phyloP scores from a whole-genome alignment of 148 eudicot species.

The Diospyros kaki region DNA sequence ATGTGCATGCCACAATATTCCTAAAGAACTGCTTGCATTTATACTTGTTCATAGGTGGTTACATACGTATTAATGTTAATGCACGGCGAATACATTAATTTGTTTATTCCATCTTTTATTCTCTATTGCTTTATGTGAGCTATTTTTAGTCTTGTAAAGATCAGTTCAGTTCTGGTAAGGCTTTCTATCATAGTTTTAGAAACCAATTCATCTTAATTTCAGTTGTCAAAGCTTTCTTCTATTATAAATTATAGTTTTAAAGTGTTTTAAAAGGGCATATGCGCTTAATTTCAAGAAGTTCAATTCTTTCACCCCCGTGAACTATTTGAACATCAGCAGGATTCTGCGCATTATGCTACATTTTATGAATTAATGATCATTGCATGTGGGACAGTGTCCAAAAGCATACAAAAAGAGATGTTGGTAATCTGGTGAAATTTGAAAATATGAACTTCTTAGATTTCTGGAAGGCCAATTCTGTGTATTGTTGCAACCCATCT shows the following conservation, averaged over 20 bases:
- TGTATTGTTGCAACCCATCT: too few relatives aligned
- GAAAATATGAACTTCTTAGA: not conserved
- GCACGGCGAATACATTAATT: not conserved
- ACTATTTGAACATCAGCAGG: not conserved
- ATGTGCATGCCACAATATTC: not conserved
- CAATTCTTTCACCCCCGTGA: not conserved
- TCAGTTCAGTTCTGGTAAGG: not conserved
- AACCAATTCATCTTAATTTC: not conserved
- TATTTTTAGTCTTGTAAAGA: not conserved
- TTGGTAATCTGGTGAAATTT: conserved; percentile 2
- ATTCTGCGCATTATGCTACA: conserved; percentile 1
- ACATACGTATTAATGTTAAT: not conserved
- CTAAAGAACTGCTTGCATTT: not conserved
- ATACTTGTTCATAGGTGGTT: not conserved
- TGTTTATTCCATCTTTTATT: not conserved
- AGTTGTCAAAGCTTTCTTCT: not conserved
- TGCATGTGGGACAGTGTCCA: not conserved
- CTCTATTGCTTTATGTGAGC: not conserved
- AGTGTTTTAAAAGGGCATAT: not conserved
- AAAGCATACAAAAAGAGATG: not conserved
- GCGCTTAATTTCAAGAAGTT: not conserved
- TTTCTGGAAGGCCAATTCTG: too few relatives aligned
- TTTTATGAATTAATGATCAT: not conserved
- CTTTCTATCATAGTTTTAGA: not conserved
- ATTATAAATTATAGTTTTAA: not conserved